Percentiles rank a stretch among this genome's conserved stretches.
phyloP scores from a whole-genome alignment of 257 asterid genomes.

The Sherardia arvensis region DNA sequence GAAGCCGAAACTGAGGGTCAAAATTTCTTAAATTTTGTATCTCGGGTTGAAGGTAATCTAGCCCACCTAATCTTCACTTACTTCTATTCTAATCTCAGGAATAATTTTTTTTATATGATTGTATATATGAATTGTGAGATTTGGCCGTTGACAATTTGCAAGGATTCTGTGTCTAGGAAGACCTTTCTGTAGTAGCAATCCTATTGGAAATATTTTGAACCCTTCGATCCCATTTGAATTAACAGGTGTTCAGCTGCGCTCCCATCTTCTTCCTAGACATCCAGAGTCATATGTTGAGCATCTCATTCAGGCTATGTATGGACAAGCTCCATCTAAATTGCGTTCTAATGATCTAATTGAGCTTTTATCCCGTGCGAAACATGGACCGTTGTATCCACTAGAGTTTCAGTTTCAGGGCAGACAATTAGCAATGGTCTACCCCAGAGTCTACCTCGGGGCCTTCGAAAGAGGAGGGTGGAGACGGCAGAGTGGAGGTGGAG shows the following conservation, averaged over 20 bases:
- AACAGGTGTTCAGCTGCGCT: constrained; percentile 52
- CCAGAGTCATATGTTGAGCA: constrained; percentile 77
- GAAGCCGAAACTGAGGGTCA: too few species aligned
- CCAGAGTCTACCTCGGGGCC: too few species aligned
- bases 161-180: constrained; percentile 79
- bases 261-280: constrained; percentile 65
- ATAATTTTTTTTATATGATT: neutral
- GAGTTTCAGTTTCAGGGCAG: constrained; percentile 82
- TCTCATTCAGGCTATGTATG: constrained; percentile 66
- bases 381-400: constrained; percentile 68
- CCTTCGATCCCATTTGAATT: constrained; percentile 27
- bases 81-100: neutral
- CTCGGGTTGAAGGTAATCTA: constrained; percentile 65
- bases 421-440: constrained; percentile 69
- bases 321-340: constrained; percentile 57
- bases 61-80: constrained; percentile 16
- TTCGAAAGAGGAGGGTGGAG: too few species aligned
- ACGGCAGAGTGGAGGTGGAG: too few species aligned
- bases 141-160: constrained; percentile 19
- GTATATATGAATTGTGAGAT: neutral
- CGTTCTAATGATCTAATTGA: constrained; percentile 66
- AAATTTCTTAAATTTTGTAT: constrained; percentile 37
- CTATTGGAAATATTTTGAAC: constrained; percentile 34
- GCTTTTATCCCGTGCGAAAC: constrained; percentile 60
- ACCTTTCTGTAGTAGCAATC: constrained; percentile 60